Evolutionary conservation across 2,329 filamentous ascomycete species (phyloP), one percentile per base, ranked within the genome.

Genomic region (Reticulascus tulasneorum): DNA sequence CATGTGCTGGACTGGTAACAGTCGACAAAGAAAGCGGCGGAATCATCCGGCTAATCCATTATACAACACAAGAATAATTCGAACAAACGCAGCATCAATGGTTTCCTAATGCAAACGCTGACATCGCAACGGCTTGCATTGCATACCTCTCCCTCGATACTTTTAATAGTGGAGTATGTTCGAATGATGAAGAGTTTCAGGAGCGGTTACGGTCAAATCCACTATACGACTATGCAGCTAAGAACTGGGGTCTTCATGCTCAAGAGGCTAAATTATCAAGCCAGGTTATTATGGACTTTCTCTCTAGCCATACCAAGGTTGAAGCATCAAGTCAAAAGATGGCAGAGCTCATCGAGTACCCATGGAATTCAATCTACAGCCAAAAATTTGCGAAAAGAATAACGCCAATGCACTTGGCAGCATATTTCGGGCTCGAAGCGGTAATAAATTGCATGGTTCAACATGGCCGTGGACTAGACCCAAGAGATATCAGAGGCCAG

Each of bases 1-100:
- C 52, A 1, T 66, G 59, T 38, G 54, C 52, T 13, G 64, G 62
- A 1, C 38, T 69, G 6, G 56, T 67, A 5, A 58, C 50, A 4
- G 29, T 63, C 11, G 58, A 66, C 36, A 27, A 55, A 7, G 47
- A 61, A 33, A 64, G 9, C 5, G 47, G n/a, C 39, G 29, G 49
- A 19, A 47, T 58, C 24, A 47, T 66, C 22, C 53, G 60, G 13
- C 40, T 67, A 9, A 60, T 63, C 6, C 64, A 69, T 41, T 60
- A 63, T 40, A 67, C 64, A 4, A 54, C 60, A 1, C 57, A 65
- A 28, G 56, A 66, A 32, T 67, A 65, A 40, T 53, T 68, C 24
- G 48, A 59, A 18, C 34, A 35, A 15, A 55, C 34, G 0, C 36
- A 30, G 12, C 4, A 3, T 0, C 6, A 4, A 0, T 44, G 40